Percentiles rank a stretch among this genome's conserved stretches.
phyloP scores from a whole-genome alignment of 164 flowering plant genomes.

The Houttuynia cordata region DNA sequence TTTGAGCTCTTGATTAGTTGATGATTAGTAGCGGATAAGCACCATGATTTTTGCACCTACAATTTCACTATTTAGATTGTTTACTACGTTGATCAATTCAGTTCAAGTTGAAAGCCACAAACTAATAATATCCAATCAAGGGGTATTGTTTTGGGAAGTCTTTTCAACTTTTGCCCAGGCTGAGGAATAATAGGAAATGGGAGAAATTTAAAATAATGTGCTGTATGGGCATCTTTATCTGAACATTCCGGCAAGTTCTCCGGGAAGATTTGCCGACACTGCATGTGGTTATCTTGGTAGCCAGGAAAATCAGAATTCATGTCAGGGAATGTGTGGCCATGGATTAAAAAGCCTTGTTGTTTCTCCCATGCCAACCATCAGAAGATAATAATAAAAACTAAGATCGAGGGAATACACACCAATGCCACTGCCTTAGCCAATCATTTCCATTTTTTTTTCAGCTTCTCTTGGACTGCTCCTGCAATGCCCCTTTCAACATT shows the following conservation, averaged over 20 bases:
- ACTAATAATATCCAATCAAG: too few relatives aligned
- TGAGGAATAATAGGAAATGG: background rate
- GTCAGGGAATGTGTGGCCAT: slow-evolving; percentile 5
- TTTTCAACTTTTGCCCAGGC: background rate
- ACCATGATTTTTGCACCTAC: too few relatives aligned
- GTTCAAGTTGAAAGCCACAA: too few relatives aligned
- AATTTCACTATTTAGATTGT: too few relatives aligned
- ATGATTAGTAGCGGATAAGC: too few relatives aligned
- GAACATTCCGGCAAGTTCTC: background rate
- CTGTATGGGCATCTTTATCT: background rate
- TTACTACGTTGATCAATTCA: too few relatives aligned
- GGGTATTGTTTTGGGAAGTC: background rate
- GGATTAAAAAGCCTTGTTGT: background rate
- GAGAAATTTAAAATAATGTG: background rate
- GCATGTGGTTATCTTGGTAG: slow-evolving; percentile 7
- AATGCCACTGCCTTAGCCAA: background rate
- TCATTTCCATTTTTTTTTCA: background rate
- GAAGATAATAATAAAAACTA: background rate
- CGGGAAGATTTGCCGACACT: slow-evolving; percentile 3
- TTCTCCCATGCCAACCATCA: background rate
- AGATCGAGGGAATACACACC: background rate
- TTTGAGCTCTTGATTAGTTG: too few relatives aligned
- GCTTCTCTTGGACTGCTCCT: background rate
- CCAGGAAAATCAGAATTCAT: slow-evolving; percentile 1
- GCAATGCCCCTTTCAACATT: background rate